Percentiles rank a stretch among this genome's conserved stretches.
These are phyloP conservation scores for Saturnispora sanitii DNA, from an alignment of 805 yeast genomes.

Conservation along the genomic window DNA sequence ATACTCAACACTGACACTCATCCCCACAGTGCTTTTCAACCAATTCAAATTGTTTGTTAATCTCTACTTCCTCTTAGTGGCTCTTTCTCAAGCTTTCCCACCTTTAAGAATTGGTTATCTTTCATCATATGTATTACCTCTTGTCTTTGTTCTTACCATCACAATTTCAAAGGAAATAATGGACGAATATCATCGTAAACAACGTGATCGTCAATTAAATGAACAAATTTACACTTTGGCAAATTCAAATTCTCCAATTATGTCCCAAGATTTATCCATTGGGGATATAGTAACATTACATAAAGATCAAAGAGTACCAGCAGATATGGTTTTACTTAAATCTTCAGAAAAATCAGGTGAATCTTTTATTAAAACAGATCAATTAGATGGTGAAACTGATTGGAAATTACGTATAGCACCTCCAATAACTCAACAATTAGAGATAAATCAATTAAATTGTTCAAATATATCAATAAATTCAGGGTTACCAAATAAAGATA, in stretches of 20 bases:
- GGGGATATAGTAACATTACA: constrained; percentile 77
- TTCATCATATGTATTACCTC: constrained; percentile 86
- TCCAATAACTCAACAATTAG: constrained; percentile 54
- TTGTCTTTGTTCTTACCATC: constrained; percentile 83
- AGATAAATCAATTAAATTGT: constrained; percentile 39
- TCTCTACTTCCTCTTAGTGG: constrained; percentile 83
- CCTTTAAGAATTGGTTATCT: constrained; percentile 86
- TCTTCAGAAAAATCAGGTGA: constrained; percentile 80
- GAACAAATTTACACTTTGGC: constrained; percentile 71
- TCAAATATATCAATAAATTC: too few species aligned
- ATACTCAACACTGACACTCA: constrained; percentile 76
- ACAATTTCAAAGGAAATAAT: constrained; percentile 95
- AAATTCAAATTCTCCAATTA: constrained; percentile 34
- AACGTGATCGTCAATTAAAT: constrained; percentile 85
- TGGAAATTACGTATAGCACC: constrained; percentile 89
- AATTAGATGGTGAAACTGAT: constrained; percentile 97
- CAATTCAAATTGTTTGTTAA: constrained; percentile 97
- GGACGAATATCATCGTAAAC: constrained; percentile 84
- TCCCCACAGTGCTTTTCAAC: constrained; percentile 84
- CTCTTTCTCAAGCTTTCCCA: constrained; percentile 87
- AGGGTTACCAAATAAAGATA: constrained; percentile 79
- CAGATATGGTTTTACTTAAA: constrained; percentile 79
- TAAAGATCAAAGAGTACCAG: constrained; percentile 85
- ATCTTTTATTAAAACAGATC: constrained; percentile 91
- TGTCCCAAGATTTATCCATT: constrained; percentile 58